A percentile compares a stretch with the other conserved stretches of the same genome.
Evolutionary conservation across 2,329 filamentous ascomycete genomes (phyloP).

Genomic region (Beauveria caledonica): DNA sequence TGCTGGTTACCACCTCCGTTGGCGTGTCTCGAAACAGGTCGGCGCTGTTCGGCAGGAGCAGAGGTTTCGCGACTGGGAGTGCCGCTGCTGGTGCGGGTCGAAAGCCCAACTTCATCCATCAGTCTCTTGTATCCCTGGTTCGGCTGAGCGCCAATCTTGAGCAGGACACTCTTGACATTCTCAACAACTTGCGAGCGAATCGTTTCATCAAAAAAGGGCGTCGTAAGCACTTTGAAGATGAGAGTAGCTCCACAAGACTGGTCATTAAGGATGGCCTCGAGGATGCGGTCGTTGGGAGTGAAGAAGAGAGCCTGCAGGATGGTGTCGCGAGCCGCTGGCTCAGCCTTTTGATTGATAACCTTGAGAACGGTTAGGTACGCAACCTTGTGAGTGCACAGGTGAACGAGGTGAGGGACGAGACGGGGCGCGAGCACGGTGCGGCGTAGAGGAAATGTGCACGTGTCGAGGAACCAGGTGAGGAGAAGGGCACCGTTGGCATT

Average conservation of each 20-base stretch:
- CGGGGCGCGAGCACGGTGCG: conserved; percentile 87
- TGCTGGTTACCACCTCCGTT: conserved; percentile 31
- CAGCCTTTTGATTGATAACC: conserved; percentile 95
- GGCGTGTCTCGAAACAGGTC: conserved; percentile 44
- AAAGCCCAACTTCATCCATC: conserved; percentile 96
- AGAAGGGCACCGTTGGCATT: conserved; percentile 92
- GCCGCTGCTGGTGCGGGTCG: conserved; percentile 48
- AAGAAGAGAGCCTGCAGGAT: conserved; percentile 91
- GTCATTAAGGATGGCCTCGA: conserved; percentile 87
- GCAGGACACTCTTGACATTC: conserved; percentile 80
- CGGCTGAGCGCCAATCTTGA: conserved; percentile 86
- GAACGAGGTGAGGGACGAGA: conserved; percentile 85
- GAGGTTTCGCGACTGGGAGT: conserved; percentile 33
- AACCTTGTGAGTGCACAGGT: conserved; percentile 97
- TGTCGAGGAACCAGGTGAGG: conserved; percentile 96
- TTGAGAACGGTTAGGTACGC: conserved; percentile 95
- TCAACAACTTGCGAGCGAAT: conserved; percentile 84
- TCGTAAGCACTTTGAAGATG: conserved; percentile 98
- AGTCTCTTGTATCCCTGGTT: conserved; percentile 95
- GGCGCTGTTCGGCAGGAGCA: conserved; percentile 32
- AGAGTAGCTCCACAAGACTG: conserved; percentile 87
- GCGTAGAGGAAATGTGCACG: conserved; percentile 88
- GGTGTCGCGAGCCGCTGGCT: conserved; percentile 82
- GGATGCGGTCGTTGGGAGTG: conserved; percentile 71
- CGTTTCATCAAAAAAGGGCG: conserved; percentile 90